Percentiles rank a stretch among this genome's conserved stretches.
Conservation (phyloP, 2,329 filamentous ascomycete species). For the Apiospora koreana region DNA sequence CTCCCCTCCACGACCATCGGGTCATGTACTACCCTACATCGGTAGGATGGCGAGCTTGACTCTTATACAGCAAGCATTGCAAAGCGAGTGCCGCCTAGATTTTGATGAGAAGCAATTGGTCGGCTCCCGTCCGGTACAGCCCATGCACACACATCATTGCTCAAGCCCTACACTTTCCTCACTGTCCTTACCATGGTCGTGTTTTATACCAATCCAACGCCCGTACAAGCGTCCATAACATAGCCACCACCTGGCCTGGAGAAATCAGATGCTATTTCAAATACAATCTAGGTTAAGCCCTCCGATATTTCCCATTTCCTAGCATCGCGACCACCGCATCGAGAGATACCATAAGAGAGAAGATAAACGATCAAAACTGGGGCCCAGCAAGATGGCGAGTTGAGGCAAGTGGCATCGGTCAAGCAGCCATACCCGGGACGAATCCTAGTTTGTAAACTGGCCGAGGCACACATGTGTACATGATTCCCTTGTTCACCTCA, state of each 20-base stretch:
- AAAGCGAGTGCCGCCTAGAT: neutral
- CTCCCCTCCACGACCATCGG: neutral
- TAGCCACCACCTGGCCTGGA: conserved; percentile 31
- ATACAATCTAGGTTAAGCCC: conserved; percentile 41
- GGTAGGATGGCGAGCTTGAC: neutral
- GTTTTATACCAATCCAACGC: conserved; percentile 17
- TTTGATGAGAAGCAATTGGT: neutral
- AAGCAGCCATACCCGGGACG: neutral
- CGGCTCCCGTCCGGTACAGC: conserved; percentile 2
- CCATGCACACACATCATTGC: neutral
- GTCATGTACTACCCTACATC: neutral
- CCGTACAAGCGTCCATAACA: conserved; percentile 21
- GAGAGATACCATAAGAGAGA: neutral
- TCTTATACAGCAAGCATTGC: neutral
- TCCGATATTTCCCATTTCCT: conserved; percentile 32
- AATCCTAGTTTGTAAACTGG: neutral
- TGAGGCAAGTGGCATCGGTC: neutral
- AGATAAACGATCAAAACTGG: neutral
- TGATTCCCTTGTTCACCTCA: neutral
- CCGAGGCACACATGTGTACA: neutral
- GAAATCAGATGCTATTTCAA: conserved; percentile 44
- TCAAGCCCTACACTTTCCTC: conserved; percentile 16
- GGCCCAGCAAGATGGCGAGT: neutral
- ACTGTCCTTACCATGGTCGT: conserved; percentile 15
- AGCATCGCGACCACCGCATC: neutral